Base-by-base conservation (phyloP, 306 rosid genomes). In the Vicia villosa region DNA sequence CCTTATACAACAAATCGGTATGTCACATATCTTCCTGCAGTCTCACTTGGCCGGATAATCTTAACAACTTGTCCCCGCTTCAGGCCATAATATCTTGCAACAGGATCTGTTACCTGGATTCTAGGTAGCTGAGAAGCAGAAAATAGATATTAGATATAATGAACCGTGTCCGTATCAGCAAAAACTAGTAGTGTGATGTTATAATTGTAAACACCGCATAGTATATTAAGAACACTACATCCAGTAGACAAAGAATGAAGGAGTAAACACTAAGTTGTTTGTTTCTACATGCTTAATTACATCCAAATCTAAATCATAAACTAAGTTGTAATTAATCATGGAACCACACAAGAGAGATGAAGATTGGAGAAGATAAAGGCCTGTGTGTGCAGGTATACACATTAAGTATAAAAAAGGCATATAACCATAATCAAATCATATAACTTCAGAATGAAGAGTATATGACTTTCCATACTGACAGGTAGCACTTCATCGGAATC, bases 1-100 rank as follows among this genome's bases (percentile, higher is more conserved):
- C 15, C 28, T 81, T 69, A 88, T 10, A 88, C 89, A 54, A 90
- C 94, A 55, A 79, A 90, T 72, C 98, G 69, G 59, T 93, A 90
- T 50, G 96, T 90, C 69, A 93, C 80, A 72, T 90, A 88, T 84
- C 87, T 82, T 9, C 97, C 98, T 6, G 97, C 91, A 21, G 98
- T 93, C 74, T 93, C 96, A 76, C 96, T 90, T 4, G 88, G 82
- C 52, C 96, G 74, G 76, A 83, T 83, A 42, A 93, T 93, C 91
- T 87, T 88, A 58, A 94, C 98, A 60, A 93, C 96, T 51, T 93
- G 96, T 51, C 92, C 98, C n/a, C 92, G 94, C 86, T 83, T 88
- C 74, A 94, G 84, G 42, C 97, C 97, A 8, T 85, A 90, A 72
- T 88, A 94, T 81, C 94, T 84, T 14, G 98, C 86, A 52, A 94